Base-by-base conservation (phyloP, 352 stramenopile genomes). In the Pythium phragmiticola region DNA sequence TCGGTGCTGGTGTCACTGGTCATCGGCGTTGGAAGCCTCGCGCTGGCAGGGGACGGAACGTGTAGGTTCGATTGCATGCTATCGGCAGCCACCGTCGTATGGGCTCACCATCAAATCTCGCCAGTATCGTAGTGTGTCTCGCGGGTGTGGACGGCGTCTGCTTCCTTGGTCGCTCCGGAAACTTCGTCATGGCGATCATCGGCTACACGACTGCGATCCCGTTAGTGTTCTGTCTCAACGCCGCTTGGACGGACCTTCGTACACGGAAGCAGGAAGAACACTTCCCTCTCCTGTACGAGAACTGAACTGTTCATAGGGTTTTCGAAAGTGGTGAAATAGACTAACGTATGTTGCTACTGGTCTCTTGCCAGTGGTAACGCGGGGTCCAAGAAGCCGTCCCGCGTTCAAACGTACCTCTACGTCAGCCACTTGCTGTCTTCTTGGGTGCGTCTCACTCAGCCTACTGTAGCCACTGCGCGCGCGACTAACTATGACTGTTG, bases 371-470 rank as follows among this genome's bases (percentile, higher is more conserved):
- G 33, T n/a, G 50, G 33, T 23, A 33, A n/a, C 50, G 17, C 33
- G 21, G 8, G 13, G 21, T n/a, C 36, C 19, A 33, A 43, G 4
- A 54, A 61, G 26, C 58, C 61, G 1, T 70, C 69, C 48, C 80
- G 82, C 8, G 69, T 90, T 39, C 67, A 74, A 51, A 75, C 75
- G 65, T 93, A 91, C 36, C 73, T 94, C 49, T 94, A 93, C 60
- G 78, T 73, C 21, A 78, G 74, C 52, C 84, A 92, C 60, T 77
- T 92, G 23, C 55, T 93, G 28, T 94, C 87, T 4, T 76, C 87
- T 13, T 95, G 84, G 80, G 82, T 91, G 62, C 43, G 69, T 70
- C n/a, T 1, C 4, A 45, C 26, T n/a, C 12, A 21, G 21, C 21
- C 21, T 21, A 19, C 12, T 46, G 39, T 17, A n/a, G 37, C 14